Evolutionary conservation across 1,284 basidiomycete species (phyloP), one percentile per base, ranked within the genome.

Genomic region (Sanghuangporus weigelae): DNA sequence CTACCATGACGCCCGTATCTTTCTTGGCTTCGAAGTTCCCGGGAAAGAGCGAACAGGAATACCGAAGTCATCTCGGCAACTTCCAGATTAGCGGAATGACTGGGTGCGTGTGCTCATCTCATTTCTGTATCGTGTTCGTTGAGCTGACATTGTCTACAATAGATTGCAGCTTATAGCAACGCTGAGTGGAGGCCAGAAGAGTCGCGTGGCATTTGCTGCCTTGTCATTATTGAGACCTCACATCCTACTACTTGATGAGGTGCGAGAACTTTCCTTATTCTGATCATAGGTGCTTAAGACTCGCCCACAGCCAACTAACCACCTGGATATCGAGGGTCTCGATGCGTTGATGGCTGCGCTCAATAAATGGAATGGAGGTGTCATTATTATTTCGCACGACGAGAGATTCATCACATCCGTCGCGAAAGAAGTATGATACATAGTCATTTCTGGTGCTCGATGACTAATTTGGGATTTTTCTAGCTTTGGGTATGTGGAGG

Each of bases 51-150:
- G 97, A 98, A 75, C 96, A 98, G 73, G 97, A 99, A 75, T 99
- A 99, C 75, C 86, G 97, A 67, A 78, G 79, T 44, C 96, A 98
- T 78, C 81, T 99, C 14, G 97, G 97, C n/a, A 94, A 95, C 64
- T 99, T 99, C 79, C 96, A 98, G 69, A 97, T 98, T 71, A 98
- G 93, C 66, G 96, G 96, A 62, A 90, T 96, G 84, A 98, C 95
- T 1, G 95, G 95, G 83, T 87, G 63, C 50, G 77, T 69, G 21
- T 12, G 60, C 44, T 46, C 51, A 39, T 38, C 60, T 48, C 64
- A 57, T 19, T 49, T 36, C 40, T 23, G n/a, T 31, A 64, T 67
- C 63, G n/a, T 23, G 38, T 36, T 38, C 8, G 26, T 51, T 7
- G 39, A 23, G 35, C 60, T 65, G 38, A 57, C 59, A 38, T 16